Conservation (phyloP, 352 stramenopile species). For the Blastocystis sp. region DNA sequence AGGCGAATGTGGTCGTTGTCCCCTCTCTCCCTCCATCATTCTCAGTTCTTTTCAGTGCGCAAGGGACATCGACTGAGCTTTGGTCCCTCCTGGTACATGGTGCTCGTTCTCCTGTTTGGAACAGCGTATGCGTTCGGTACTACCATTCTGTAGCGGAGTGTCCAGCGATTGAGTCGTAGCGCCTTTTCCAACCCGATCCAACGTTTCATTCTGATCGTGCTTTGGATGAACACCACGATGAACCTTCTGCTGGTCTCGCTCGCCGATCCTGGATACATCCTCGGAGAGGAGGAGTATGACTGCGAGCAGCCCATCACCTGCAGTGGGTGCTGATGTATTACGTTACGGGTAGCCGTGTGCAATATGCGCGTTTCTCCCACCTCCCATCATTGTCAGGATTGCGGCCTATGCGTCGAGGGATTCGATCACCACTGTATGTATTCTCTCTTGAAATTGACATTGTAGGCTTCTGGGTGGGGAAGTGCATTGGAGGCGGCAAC, state of each 20-base stretch:
- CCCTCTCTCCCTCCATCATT: not conserved
- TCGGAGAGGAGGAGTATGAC: conserved; percentile 32
- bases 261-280: conserved; percentile 46
- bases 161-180: not conserved
- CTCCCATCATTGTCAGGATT: conserved; percentile 31
- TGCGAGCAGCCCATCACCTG: conserved; percentile 23
- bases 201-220: conserved; percentile 12
- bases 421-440: conserved; percentile 42
- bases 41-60: conserved; percentile 12
- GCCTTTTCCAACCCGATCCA: conserved; percentile 32
- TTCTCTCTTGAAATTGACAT: not conserved
- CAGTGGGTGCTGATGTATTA: not conserved
- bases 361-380: not conserved
- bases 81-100: conserved; percentile 35
- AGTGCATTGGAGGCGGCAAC: conserved; percentile 54
- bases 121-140: not conserved
- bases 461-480: conserved; percentile 43
- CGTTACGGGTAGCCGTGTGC: not conserved
- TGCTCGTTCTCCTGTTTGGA: conserved; percentile 5
- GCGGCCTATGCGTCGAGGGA: conserved; percentile 20
- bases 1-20: conserved; percentile 49
- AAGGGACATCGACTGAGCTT: conserved; percentile 2
- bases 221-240: conserved; percentile 22
- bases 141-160: not conserved
- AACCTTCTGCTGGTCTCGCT: conserved; percentile 26